These are phyloP conservation scores for Scedosporium boydii DNA, from an alignment of 2,329 filamentous ascomycete species.

Conservation along the genomic window DNA sequence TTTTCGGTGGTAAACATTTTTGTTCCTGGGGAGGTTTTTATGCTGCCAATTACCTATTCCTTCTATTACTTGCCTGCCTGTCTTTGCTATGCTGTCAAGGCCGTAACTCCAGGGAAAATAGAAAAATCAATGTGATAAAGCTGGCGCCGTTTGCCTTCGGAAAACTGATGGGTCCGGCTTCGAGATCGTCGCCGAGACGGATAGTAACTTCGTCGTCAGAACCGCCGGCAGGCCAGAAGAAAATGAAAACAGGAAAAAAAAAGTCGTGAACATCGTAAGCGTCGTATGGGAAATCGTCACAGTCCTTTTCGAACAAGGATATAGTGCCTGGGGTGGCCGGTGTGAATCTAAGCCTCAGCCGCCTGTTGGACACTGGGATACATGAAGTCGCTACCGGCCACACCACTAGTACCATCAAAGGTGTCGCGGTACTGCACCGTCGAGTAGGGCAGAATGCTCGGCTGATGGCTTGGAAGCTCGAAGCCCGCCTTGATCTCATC, in stretches of 20 bases:
- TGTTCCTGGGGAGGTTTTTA: neutral
- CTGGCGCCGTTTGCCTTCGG: no score
- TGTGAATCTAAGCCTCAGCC: neutral
- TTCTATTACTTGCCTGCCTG: neutral
- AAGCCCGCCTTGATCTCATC: conserved; percentile 58
- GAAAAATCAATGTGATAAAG: neutral
- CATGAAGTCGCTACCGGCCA: neutral
- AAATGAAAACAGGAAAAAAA: neutral
- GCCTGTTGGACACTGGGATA: neutral
- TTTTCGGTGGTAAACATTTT: neutral
- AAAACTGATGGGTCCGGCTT: no score
- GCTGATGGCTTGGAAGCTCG: conserved; percentile 26
- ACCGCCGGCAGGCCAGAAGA: neutral
- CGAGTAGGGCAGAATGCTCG: conserved; percentile 1
- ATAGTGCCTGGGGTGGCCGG: neutral
- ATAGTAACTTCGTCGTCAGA: no score
- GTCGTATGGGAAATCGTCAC: neutral
- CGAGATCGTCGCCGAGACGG: no score
- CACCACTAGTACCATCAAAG: neutral
- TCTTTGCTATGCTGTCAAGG: neutral
- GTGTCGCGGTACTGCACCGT: neutral
- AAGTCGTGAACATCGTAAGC: conserved; percentile 4
- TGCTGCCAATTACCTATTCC: neutral
- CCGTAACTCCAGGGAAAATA: neutral
- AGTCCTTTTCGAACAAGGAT: neutral